phyloP scores from a whole-genome alignment of 441 rosid species.

The Pelargonium myrrhifolium region DNA sequence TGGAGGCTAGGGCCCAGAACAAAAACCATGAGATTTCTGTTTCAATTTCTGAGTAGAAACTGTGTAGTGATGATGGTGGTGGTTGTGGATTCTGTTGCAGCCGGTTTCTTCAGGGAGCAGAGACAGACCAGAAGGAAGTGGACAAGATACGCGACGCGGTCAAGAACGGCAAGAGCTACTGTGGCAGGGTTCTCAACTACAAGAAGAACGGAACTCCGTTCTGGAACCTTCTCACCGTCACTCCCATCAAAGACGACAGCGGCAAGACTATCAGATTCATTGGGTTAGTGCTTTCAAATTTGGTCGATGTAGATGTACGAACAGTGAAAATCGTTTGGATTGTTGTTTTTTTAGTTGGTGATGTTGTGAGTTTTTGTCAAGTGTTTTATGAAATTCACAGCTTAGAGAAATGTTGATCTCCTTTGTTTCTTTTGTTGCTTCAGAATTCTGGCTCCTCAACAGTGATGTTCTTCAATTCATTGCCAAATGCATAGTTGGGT shows the following conservation, averaged over 20 bases:
- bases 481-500: not conserved
- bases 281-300: slow-evolving; percentile 47
- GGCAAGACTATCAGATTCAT: slow-evolving; percentile 80
- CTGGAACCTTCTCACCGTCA: slow-evolving; percentile 92
- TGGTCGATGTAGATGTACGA: not conserved
- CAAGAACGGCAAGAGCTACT: slow-evolving; percentile 48
- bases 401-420: too few species aligned
- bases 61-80: not conserved
- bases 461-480: not conserved
- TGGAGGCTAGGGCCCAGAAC: not conserved
- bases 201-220: slow-evolving; percentile 88
- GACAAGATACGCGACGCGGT: slow-evolving; percentile 66
- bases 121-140: slow-evolving; percentile 75
- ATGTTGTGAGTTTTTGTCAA: not conserved
- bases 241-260: slow-evolving; percentile 84
- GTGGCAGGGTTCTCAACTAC: slow-evolving; percentile 89
- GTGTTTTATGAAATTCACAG: not conserved
- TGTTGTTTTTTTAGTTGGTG: not conserved
- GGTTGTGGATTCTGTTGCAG: slow-evolving; percentile 26
- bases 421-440: too few species aligned
- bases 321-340: not conserved
- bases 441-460: too few species aligned
- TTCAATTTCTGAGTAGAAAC: not conserved
- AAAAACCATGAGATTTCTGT: not conserved
- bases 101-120: slow-evolving; percentile 89